Evolutionary conservation across 148 eudicot genomes (phyloP).

Genomic region (Camellia lanceoleosa): DNA sequence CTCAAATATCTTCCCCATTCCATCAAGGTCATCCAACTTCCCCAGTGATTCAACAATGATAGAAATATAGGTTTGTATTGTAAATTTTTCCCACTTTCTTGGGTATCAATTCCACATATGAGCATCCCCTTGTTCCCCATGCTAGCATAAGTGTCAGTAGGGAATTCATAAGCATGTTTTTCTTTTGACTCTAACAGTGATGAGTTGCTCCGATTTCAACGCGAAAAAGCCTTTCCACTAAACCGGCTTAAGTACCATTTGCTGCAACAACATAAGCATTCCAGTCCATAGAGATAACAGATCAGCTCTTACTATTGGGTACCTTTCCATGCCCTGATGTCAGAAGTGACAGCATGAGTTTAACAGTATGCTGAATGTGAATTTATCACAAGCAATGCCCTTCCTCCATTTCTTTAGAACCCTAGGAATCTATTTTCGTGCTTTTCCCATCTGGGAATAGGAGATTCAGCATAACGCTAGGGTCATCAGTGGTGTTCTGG

Average conservation of each 20-base stretch:
- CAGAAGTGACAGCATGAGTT: conserved; percentile 23
- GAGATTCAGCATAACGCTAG: conserved; percentile 31
- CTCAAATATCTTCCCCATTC: conserved; percentile 29
- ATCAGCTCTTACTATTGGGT: too few species aligned
- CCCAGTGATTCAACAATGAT: conserved; percentile 30
- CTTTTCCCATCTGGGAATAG: conserved; percentile 24
- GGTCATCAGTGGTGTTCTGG: conserved; percentile 15
- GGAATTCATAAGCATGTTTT: conserved; percentile 8
- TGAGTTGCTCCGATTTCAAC: conserved; percentile 23
- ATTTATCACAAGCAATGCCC: conserved; percentile 27
- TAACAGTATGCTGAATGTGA: conserved; percentile 22
- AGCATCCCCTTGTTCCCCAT: conserved; percentile 28
- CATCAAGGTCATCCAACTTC: conserved; percentile 37
- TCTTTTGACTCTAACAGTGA: background rate
- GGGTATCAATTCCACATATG: conserved; percentile 34
- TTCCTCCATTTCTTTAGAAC: conserved; percentile 36
- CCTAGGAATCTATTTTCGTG: conserved; percentile 26
- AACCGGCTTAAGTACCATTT: conserved; percentile 33
- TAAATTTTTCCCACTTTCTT: conserved; percentile 13
- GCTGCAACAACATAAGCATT: conserved; percentile 24
- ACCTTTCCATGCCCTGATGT: conserved; percentile 35
- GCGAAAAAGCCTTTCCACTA: conserved; percentile 16
- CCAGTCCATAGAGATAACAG: conserved; percentile 15
- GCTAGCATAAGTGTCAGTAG: conserved; percentile 24
- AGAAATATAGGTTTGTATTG: conserved; percentile 21